Conservation (phyloP, 495 filamentous ascomycete species). For the Cercophora newfieldiana region DNA sequence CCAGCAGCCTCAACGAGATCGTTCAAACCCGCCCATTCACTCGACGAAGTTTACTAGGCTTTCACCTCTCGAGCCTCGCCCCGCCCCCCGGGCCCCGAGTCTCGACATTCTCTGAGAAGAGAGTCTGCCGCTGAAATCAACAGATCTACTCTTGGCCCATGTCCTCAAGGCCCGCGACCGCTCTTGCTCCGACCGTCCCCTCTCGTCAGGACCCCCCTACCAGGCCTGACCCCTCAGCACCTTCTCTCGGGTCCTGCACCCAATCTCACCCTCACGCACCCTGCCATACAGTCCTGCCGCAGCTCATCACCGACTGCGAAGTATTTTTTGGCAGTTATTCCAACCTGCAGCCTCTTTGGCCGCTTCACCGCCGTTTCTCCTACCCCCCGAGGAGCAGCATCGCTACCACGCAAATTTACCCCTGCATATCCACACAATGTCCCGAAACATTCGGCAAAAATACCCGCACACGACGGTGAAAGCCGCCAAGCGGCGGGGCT, state of each 20-base stretch:
- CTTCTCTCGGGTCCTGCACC: not conserved
- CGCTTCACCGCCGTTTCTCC: conserved; percentile 43
- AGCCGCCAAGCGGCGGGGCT: conserved; percentile 40
- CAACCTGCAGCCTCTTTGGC: conserved; percentile 12
- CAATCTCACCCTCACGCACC: not conserved
- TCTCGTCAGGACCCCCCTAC: conserved; percentile 3
- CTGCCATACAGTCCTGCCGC: not conserved
- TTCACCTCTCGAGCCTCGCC: conserved; percentile 42
- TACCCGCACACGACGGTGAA: conserved; percentile 44
- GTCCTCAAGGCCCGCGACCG: conserved; percentile 15
- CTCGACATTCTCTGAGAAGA: conserved; percentile 24
- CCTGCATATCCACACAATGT: conserved; percentile 43
- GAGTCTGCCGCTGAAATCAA: conserved; percentile 39
- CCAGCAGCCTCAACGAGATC: conserved; percentile 80
- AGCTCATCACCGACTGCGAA: not conserved
- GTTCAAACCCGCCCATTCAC: conserved; percentile 61
- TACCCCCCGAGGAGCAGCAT: conserved; percentile 18
- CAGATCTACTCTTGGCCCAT: conserved; percentile 26
- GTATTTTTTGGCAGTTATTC: not conserved
- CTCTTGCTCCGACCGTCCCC: not conserved
- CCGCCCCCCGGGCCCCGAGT: conserved; percentile 17
- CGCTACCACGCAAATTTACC: conserved; percentile 16
- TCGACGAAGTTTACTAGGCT: conserved; percentile 73
- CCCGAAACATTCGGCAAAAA: conserved; percentile 55
- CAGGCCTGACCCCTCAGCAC: not conserved